Percentiles rank a stretch among this genome's conserved stretches.
phyloP scores from a whole-genome alignment of 2,329 filamentous ascomycete genomes.

The Didymella lethalis region DNA sequence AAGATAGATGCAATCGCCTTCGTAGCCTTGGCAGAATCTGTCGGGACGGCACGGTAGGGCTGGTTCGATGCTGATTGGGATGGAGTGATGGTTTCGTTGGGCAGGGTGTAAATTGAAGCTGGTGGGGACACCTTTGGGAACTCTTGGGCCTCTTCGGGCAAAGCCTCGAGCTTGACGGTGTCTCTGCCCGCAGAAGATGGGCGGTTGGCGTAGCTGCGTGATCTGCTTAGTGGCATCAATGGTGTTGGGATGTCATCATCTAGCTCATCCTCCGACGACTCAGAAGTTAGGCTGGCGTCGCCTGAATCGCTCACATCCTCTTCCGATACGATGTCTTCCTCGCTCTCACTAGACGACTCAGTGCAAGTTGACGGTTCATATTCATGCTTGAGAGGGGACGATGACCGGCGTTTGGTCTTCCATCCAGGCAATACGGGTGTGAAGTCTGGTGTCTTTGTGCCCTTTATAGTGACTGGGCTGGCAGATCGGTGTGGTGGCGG shows the following conservation, averaged over 20 bases:
- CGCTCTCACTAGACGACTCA: constrained; percentile 66
- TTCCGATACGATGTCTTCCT: constrained; percentile 54
- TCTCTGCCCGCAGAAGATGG: constrained; percentile 24
- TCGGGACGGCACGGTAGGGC: constrained; percentile 65
- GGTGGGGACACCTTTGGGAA: constrained; percentile 56
- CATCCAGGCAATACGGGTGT: constrained; percentile 56
- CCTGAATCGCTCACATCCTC: constrained; percentile 61
- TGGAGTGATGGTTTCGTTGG: constrained; percentile 69
- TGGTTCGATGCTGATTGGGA: constrained; percentile 85
- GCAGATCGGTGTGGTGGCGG: constrained; percentile 62
- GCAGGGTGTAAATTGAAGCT: constrained; percentile 49
- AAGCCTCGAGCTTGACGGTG: constrained; percentile 20
- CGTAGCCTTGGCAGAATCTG: constrained; percentile 59
- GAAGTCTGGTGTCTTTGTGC: constrained; percentile 57
- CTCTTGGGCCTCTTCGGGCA: constrained; percentile 37
- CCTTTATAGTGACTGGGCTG: constrained; percentile 57
- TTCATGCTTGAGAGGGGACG: constrained; percentile 95
- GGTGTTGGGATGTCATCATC: constrained; percentile 57
- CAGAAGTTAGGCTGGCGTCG: constrained; percentile 56
- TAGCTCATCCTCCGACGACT: constrained; percentile 65
- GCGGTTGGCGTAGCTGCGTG: constrained; percentile 28
- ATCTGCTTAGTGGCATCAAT: constrained; percentile 42
- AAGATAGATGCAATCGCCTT: constrained; percentile 68
- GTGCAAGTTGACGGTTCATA: constrained; percentile 85
- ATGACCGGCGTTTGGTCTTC: constrained; percentile 72